Base-by-base conservation (phyloP, 164 flowering plant genomes). In the Amborella trichopoda region DNA sequence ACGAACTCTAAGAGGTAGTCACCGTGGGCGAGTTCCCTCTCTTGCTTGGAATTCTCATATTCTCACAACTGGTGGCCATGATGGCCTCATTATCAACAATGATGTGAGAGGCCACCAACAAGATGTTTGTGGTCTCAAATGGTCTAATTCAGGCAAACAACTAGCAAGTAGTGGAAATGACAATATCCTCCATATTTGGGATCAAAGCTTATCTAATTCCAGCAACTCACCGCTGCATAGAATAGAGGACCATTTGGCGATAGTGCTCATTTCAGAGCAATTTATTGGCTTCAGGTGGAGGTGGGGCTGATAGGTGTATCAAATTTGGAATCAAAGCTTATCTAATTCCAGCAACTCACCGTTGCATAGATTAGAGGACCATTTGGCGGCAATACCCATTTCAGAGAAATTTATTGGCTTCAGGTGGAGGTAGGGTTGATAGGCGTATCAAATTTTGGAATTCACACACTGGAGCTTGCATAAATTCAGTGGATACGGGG, bases 331-430 rank as follows among this genome's bases (percentile, higher is more conserved):
- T n/a, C n/a, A n/a, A n/a, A n/a, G n/a, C n/a, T n/a, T n/a, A n/a
- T n/a, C n/a, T n/a, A n/a, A n/a, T n/a, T n/a, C n/a, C n/a, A n/a
- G n/a, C n/a, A n/a, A n/a, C n/a, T n/a, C n/a, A n/a, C n/a, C n/a
- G 79, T 68, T 73, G 30, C 81, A 78, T 55, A 59, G 85, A 49
- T 65, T 78, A 6, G 77, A 75, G 25, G 85, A 75, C 50, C 85
- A 78, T 46, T 71, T 64, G 0, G 79, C 85, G 3, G 81, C 81
- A 1, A 81, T 75, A 81, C 55, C 85, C 85, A 4, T 75, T 78
- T 50, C 85, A 78, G 65, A 56, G 69, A 21, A 78, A 75, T 44
- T 30, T 78, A 53, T 58, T 78, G 26, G 77, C 85, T 20, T 66
- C 85, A 4, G 85, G 81, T 12, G 81, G 85, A 11, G 81, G 85